A percentile compares a stretch with the other conserved stretches of the same genome.
Conservation (phyloP, 2,329 filamentous ascomycete genomes). For the Alternaria arbusti region DNA sequence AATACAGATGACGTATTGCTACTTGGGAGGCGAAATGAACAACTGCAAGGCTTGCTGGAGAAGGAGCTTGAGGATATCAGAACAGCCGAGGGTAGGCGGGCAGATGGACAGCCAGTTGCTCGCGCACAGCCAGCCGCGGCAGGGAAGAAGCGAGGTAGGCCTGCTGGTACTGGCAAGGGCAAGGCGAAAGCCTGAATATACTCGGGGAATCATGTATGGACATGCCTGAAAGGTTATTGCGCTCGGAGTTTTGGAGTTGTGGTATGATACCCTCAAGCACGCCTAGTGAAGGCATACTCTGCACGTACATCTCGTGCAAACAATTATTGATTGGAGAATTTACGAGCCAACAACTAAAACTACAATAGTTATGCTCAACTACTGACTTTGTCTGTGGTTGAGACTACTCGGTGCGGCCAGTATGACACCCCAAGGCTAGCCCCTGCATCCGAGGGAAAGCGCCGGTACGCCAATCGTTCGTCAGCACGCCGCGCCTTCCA, state of each 20-base stretch:
- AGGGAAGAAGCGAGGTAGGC: conserved; percentile 31
- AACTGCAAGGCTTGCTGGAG: conserved; percentile 77
- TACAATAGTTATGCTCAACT: not conserved
- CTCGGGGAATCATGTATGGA: not conserved
- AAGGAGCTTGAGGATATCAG: conserved; percentile 65
- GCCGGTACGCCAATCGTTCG: conserved; percentile 7
- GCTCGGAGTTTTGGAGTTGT: conserved; percentile 4
- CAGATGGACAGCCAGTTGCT: conserved; percentile 12
- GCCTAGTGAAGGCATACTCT: not conserved
- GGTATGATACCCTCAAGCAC: conserved; percentile 13
- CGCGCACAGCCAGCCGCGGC: conserved; percentile 2
- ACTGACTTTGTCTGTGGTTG: not conserved
- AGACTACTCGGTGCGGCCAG: not conserved
- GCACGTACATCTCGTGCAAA: not conserved
- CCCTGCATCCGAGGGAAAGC: conserved; percentile 1
- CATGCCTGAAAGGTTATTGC: not conserved
- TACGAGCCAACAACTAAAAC: not conserved
- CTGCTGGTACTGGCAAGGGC: conserved; percentile 31
- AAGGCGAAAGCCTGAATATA: conserved; percentile 17
- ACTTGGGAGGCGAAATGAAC: conserved; percentile 84
- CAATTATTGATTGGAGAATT: not conserved
- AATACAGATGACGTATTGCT: conserved; percentile 88
- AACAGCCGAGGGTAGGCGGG: conserved; percentile 35
- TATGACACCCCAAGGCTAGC: not conserved
- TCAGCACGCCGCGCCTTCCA: not conserved